phyloP scores from a whole-genome alignment of 2,329 filamentous ascomycete species.

The Ophiostoma perfectum region DNA sequence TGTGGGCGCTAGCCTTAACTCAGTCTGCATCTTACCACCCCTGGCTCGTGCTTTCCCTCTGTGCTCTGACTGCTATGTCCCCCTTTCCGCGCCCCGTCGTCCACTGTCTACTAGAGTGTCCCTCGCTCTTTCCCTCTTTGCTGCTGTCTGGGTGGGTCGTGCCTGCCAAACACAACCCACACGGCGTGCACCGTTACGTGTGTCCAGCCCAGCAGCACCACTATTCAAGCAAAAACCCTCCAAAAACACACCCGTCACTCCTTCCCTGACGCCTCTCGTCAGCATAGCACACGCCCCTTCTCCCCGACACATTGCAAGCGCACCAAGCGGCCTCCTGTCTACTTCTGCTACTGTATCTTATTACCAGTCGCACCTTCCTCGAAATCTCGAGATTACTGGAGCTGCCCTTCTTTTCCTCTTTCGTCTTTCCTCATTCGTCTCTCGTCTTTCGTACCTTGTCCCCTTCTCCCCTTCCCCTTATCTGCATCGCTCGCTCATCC shows the following conservation, averaged over 20 bases:
- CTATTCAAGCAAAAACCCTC: too few species aligned
- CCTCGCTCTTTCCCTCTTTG: neutral
- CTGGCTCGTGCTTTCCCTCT: neutral
- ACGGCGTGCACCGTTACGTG: neutral
- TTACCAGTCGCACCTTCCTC: slow-evolving; percentile 21
- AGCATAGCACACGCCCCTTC: neutral
- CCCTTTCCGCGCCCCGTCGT: neutral
- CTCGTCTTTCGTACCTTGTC: neutral
- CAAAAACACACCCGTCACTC: too few species aligned
- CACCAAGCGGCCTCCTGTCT: slow-evolving; percentile 9
- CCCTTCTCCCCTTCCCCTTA: neutral
- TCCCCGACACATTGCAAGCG: neutral
- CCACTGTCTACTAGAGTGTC: too few species aligned
- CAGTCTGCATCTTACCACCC: neutral
- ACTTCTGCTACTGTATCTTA: neutral
- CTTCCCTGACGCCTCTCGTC: too few species aligned
- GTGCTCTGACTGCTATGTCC: neutral
- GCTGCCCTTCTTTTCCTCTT: slow-evolving; percentile 10
- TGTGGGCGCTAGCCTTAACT: neutral
- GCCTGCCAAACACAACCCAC: slow-evolving; percentile 1
- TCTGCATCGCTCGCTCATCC: slow-evolving; percentile 19
- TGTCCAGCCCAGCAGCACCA: slow-evolving; percentile 3
- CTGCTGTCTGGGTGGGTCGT: neutral
- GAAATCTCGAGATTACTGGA: slow-evolving; percentile 9
- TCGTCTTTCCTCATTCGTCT: neutral